Evolutionary conservation across 2,329 filamentous ascomycete genomes (phyloP), one percentile per base, ranked within the genome.

Genomic region (Phaeomoniella chlamydospora): DNA sequence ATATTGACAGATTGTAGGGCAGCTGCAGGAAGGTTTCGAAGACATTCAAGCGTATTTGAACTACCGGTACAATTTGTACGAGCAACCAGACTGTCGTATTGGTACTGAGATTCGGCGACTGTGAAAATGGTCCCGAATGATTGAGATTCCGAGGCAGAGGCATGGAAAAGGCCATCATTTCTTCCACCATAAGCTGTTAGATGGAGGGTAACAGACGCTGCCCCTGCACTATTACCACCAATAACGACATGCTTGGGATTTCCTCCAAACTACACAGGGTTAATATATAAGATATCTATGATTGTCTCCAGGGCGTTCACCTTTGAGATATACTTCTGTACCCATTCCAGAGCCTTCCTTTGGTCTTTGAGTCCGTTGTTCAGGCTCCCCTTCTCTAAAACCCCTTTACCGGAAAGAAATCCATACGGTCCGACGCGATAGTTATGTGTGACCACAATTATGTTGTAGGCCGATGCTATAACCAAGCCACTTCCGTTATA

Each of bases 381-480:
- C 22, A 76, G 50, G 29, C 32, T 36, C 4, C 39, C 38, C 3
- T 56, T 44, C 43, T 48, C 47, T 18, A 57, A 44, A 1, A 77
- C 55, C 45, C 78, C 68, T 12, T 68, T 57, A 37, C 73, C 64
- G 2, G 72, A 70, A 10, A 87, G 62, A 49, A 86, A 87, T 0
- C 82, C 81, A 44, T 75, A 85, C 0, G 72, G 68, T 0, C 80
- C 80, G 9, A 87, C 78, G 4, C 82, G 74, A 50, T 87, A 86
- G 55, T 85, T 86, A 56, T 83, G 69, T 6, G 67, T 77, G 2
- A 87, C 77, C 0, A 84, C 72, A 0, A 87, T 58, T 16, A 85
- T 76, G 33, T 70, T 64, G 39, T 69, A 58, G 26, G 65, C 62
- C 13, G 71, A 70, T 0, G 74, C 76, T 18, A 63, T 51, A 17